Base-by-base conservation (phyloP, 2,329 filamentous ascomycete species). In the Diaporthe sp. region DNA sequence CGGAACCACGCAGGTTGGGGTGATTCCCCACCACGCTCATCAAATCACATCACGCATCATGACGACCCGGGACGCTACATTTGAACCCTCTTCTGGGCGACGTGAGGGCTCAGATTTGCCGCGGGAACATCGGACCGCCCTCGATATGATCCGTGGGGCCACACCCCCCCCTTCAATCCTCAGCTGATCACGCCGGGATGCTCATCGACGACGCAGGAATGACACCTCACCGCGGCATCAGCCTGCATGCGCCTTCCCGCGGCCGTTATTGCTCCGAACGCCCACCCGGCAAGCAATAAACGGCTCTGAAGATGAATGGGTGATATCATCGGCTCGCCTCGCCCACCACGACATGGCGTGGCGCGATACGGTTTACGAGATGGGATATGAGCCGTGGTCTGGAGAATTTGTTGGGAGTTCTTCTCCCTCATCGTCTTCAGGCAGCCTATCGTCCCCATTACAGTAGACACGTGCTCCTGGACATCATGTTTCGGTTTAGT, bases 1-100 rank as follows among this genome's bases (percentile, higher is more conserved):
- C 73, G 70, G 70, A 66, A 69, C 39, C 63, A 25, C 63, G 70
- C 61, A 72, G 53, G 27, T 53, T 55, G 47, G 30, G 63, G 27
- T 71, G 27, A 74, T 68, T 65, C 32, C 68, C 17, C 58, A 35
- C 44, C 8, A 2, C 30, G 7, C 13, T 17, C 63, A 53, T 68
- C 63, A 39, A 51, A 68, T 68, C 63, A 53, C n/a, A 39, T 53
- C 47, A 37, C 30, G 59, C 58, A 32, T 50, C 30, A 50, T 25
- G 61, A 51, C 30, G 32, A 9, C 30, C 63, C 63, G 63, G 63
- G 63, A 51, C 63, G 32, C 44, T 66, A 37, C 63, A 66, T 66
- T 66, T 10, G 42, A 51, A 50, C 30, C n/a, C 37, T 30, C n/a
- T 25, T n/a, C n/a, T 51, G 44, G 44, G 44, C 63, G 32, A 51